Percentiles rank a stretch among this genome's conserved stretches.
Evolutionary conservation across 2,329 filamentous ascomycete species (phyloP).

Genomic region (Arthrobotrys megalospora): DNA sequence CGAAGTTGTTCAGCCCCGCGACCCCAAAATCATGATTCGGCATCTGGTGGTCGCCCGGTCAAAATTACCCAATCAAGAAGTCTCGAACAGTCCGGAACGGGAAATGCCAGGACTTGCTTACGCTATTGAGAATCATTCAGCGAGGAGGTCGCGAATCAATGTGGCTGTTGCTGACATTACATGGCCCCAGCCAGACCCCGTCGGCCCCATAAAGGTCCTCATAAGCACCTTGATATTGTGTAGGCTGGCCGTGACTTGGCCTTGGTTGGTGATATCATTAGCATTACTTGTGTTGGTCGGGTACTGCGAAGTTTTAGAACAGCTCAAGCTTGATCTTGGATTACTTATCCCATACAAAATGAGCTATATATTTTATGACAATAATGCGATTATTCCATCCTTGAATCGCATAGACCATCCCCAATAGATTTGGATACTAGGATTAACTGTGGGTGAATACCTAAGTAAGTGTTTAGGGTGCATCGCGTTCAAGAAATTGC

Average conservation of each 20-base stretch:
- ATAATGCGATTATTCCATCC: not conserved
- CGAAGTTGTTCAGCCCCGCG: slow-evolving; percentile 25
- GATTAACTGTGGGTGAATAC: no score
- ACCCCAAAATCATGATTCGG: slow-evolving; percentile 48
- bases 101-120: slow-evolving; percentile 46
- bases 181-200: not conserved
- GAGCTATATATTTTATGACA: not conserved
- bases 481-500: not conserved
- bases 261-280: not conserved
- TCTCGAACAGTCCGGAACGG: slow-evolving; percentile 30
- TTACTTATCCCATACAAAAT: not conserved
- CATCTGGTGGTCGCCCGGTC: slow-evolving; percentile 44
- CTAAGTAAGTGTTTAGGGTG: no score
- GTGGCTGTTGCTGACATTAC: slow-evolving; percentile 34
- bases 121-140: slow-evolving; percentile 32
- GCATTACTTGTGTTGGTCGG: not conserved
- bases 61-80: slow-evolving; percentile 58
- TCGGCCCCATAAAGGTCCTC: not conserved
- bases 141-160: not conserved
- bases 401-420: not conserved
- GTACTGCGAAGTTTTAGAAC: not conserved
- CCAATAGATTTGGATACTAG: no score
- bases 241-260: not conserved
- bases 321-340: not conserved
- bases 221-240: not conserved